phyloP scores from a whole-genome alignment of 2,329 filamentous ascomycete species.

The Orbilia javanica region DNA sequence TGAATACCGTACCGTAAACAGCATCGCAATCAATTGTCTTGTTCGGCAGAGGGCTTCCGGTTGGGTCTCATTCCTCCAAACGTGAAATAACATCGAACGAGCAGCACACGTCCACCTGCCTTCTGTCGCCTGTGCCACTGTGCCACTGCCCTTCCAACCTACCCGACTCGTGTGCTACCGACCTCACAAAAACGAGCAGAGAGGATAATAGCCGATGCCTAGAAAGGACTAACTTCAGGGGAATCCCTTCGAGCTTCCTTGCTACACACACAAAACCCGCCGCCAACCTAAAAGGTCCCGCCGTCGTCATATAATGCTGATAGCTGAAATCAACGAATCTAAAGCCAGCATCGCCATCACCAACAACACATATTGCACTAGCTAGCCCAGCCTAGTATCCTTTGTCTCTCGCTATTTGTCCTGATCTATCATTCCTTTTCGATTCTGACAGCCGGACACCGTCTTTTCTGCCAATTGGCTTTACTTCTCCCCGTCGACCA shows the following conservation, averaged over 20 bases:
- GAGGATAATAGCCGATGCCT: slow-evolving; percentile 22
- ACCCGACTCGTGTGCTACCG: slow-evolving; percentile 12
- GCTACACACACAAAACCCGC: neutral
- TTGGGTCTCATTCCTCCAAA: neutral
- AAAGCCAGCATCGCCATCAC: slow-evolving; percentile 14
- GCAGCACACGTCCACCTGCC: slow-evolving; percentile 23
- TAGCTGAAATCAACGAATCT: slow-evolving; percentile 21
- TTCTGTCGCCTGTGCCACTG: slow-evolving; percentile 13
- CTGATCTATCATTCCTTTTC: slow-evolving; percentile 13
- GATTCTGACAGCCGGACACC: neutral
- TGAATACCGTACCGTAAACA: neutral
- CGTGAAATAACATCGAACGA: neutral
- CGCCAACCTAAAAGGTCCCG: neutral
- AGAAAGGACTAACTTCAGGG: slow-evolving; percentile 24
- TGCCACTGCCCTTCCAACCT: slow-evolving; percentile 1
- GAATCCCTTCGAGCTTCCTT: slow-evolving; percentile 4
- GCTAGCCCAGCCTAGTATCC: slow-evolving; percentile 14
- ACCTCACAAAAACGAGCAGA: slow-evolving; percentile 8
- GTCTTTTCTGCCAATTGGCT: no score
- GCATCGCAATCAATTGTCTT: neutral
- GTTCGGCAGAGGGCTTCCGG: neutral
- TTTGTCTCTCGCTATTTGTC: neutral
- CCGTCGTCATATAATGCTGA: slow-evolving; percentile 32
- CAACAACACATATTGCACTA: slow-evolving; percentile 31
- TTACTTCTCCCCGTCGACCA: neutral